Base-by-base conservation (phyloP, 768 basidiomycete species). In the Leccinum incarnatum region DNA sequence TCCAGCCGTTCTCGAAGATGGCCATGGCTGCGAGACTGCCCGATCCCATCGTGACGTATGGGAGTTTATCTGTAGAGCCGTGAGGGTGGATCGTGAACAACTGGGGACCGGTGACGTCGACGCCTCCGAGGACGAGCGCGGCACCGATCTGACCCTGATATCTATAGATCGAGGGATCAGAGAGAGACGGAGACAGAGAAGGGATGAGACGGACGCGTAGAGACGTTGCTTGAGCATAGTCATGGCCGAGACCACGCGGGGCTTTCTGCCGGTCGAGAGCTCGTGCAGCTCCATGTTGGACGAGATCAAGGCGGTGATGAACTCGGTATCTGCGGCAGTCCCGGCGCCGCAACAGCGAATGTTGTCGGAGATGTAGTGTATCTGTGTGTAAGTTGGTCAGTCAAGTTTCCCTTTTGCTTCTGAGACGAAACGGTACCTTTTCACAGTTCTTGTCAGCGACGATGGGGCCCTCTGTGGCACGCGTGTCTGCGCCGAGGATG, bases 371-470 rank as follows among this genome's bases (percentile, higher is more conserved):
- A 99, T 91, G 75, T 88, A 98, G 75, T 99, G 97, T 67, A 99
- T 99, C 96, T 98, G 63, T 23, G 27, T 57, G 1, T 19, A 32
- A 37, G 12, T 12, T 12, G n/a, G 36, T 23, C 48, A 30, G 40
- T n/a, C 40, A 5, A 1, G 40, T 12, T 34, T 34, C 12, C 32
- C 5, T 14, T 34, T 4, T 12, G 21, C 21, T 46, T 49, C 23
- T 17, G 29, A n/a, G 9, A 12, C 6, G 15, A 21, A 42, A 27
- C 15, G 29, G 32, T 8, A 95, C 96, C 89, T 99, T 99, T 79
- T 98, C 97, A 75, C 97, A 99, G 77, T 99, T 99, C 84, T 99
- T 98, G 79, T 98, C 96, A 0, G 93, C 93, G 27, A 99, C 93
- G 63, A 98, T 98, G 23, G 84, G 83, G 1, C 96, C 97, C 60